These are phyloP conservation scores for Starmerella etchellsii DNA, from an alignment of 805 yeast genomes.

Conservation along the genomic window DNA sequence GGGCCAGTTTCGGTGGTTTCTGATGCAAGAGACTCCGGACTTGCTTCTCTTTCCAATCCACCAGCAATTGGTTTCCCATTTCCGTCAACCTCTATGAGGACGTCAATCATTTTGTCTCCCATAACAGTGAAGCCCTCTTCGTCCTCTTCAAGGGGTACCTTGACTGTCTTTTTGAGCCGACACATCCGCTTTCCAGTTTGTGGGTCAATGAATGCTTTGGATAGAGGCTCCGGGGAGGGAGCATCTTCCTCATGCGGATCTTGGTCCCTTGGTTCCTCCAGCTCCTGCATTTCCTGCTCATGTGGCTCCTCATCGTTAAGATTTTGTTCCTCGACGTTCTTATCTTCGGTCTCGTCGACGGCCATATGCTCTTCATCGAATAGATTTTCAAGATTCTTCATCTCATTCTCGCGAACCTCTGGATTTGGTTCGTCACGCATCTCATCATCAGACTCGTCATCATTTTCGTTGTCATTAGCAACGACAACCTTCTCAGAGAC, in stretches of 20 bases:
- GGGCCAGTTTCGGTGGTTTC: background rate
- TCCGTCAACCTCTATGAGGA: background rate
- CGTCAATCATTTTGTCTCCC: background rate
- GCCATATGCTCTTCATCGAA: constrained; percentile 5
- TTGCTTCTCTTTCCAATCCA: background rate
- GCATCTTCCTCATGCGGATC: background rate
- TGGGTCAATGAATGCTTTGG: background rate
- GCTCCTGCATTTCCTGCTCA: no score
- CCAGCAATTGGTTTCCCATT: background rate
- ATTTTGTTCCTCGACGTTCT: background rate
- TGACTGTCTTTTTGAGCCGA: background rate
- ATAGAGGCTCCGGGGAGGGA: background rate
- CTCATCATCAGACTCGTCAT: constrained; percentile 1
- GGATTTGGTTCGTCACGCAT: background rate
- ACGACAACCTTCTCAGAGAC: background rate
- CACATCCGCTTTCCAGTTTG: background rate
- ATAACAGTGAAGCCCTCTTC: background rate
- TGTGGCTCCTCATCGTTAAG: background rate
- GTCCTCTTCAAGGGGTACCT: background rate
- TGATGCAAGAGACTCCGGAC: background rate
- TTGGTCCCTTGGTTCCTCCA: background rate
- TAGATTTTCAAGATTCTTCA: constrained; percentile 5
- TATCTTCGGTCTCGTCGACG: background rate
- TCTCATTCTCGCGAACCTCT: constrained; percentile 2
- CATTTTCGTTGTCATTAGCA: constrained; percentile 2